Evolutionary conservation across 2,329 filamentous ascomycete genomes (phyloP).

Genomic region (Blastomyces gilchristii): DNA sequence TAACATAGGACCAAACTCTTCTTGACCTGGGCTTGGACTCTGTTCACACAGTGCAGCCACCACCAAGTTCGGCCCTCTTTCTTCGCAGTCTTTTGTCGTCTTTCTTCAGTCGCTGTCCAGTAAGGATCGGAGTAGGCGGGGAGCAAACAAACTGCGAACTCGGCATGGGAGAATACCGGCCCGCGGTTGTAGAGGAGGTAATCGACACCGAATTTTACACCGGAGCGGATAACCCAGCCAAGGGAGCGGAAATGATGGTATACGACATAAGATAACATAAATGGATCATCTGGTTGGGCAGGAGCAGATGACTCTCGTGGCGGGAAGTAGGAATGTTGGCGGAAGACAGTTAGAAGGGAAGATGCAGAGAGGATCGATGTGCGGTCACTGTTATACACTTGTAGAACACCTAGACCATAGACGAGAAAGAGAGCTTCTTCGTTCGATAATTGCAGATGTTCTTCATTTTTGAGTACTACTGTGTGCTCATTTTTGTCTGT

Average conservation of each 20-base stretch:
- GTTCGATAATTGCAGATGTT: conserved; percentile 82
- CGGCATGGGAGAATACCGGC: conserved; percentile 87
- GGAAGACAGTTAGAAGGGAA: conserved; percentile 56
- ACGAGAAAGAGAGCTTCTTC: conserved; percentile 88
- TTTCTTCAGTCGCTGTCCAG: conserved; percentile 49
- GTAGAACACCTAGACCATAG: conserved; percentile 67
- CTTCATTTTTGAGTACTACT: conserved; percentile 43
- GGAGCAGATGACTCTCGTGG: conserved; percentile 35
- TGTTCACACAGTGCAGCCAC: conserved; percentile 71
- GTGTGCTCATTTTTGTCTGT: conserved; percentile 22
- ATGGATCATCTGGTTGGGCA: conserved; percentile 66
- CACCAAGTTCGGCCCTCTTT: conserved; percentile 38
- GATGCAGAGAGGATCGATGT: conserved; percentile 40
- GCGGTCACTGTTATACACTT: conserved; percentile 39
- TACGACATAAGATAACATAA: conserved; percentile 74
- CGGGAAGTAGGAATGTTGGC: conserved; percentile 60
- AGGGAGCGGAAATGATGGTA: conserved; percentile 95
- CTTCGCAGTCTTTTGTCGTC: conserved; percentile 43
- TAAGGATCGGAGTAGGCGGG: conserved; percentile 67
- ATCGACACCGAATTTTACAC: conserved; percentile 90
- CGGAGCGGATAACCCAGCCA: conserved; percentile 86
- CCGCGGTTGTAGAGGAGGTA: conserved; percentile 90
- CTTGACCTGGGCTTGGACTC: conserved; percentile 78
- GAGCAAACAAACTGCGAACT: conserved; percentile 77
- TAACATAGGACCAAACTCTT: conserved; percentile 87